These are phyloP conservation scores for Pulicaria dysenterica DNA, from an alignment of 129 eudicot species.

Conservation along the genomic window DNA sequence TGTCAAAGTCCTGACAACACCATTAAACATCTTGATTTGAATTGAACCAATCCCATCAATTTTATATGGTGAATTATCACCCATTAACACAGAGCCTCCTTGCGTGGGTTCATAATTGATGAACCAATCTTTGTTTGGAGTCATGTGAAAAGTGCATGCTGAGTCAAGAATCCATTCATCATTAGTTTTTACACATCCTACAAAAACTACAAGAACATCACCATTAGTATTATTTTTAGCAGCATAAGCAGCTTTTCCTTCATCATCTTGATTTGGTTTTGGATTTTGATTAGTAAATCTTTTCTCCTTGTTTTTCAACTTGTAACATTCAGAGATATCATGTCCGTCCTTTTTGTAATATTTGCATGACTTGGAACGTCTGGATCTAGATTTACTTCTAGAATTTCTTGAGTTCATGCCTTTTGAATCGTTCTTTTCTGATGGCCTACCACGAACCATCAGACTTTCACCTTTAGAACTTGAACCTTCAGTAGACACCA, in stretches of 20 bases:
- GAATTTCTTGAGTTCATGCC: conserved; percentile 4
- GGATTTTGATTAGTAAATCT: background rate
- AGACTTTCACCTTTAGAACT: background rate
- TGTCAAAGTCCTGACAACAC: background rate
- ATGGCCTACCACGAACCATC: conserved; percentile 3
- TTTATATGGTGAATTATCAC: conserved; percentile 16
- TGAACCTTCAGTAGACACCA: conserved; percentile 18
- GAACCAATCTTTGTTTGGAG: conserved; percentile 7
- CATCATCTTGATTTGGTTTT: background rate
- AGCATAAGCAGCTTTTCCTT: background rate
- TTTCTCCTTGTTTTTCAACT: conserved; percentile 8
- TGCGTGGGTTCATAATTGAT: background rate
- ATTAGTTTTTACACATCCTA: conserved; percentile 2
- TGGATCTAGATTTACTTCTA: background rate
- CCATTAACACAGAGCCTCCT: conserved; percentile 13
- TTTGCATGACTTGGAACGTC: conserved; percentile 3
- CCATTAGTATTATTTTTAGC: conserved; percentile 1
- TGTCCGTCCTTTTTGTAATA: background rate
- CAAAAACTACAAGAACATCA: conserved; percentile 9
- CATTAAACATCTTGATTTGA: conserved; percentile 23
- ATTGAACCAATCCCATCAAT: conserved; percentile 22
- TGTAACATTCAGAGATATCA: conserved; percentile 8
- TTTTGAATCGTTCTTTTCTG: background rate
- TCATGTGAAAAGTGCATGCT: background rate
- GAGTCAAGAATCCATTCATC: conserved; percentile 13